Evolutionary conservation across 78 protist species (phyloP), one percentile per base, ranked within the genome.

Genomic region (Anaeramoeba flamelloides): DNA sequence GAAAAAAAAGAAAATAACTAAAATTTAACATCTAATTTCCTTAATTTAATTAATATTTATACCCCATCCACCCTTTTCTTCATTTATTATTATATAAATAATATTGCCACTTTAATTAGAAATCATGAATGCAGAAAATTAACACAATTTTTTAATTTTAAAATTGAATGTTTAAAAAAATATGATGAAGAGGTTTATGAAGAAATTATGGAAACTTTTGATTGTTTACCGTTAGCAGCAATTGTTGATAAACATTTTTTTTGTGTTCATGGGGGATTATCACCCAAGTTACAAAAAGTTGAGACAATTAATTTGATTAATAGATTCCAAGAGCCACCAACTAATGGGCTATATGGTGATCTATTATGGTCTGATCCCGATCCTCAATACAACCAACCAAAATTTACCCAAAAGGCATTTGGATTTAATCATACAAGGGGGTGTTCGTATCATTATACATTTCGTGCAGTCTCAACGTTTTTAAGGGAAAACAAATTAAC

Each of bases 311-410:
- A 64, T 33, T 53, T 74, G 41, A 91, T 96, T 41, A 90, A 92
- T 80, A 83, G 99, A 39, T 95, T 95, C 85, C 41, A 82, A 2
- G 99, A 96, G 64, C 92, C 96, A n/a, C 98, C 98, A 1, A 81
- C 12, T 12, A 22, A n/a, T 3, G 53, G 22, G 4, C 12, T 8
- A 8, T 79, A 4, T 82, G 38, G 74, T 40, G 98, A 95, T 79
- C 75, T 96, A 78, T 83, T 96, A 17, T 96, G 99, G 99, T 78
- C 98, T 8, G 99, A 96, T 82, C 99, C 99, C 37, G 64, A 83
- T 86, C n/a, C 1, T 3, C 36, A 79, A 37, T n/a, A 82, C 26
- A 85, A 84, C 4, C 86, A 76, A 2, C 31, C 77, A 1, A 12
- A 12, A 36, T 0, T 34, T 1, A 31, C 32, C 2, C 38, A 82